Conservation (phyloP, 2,329 filamentous ascomycete species). For the Verticillium zaregamsianum region DNA sequence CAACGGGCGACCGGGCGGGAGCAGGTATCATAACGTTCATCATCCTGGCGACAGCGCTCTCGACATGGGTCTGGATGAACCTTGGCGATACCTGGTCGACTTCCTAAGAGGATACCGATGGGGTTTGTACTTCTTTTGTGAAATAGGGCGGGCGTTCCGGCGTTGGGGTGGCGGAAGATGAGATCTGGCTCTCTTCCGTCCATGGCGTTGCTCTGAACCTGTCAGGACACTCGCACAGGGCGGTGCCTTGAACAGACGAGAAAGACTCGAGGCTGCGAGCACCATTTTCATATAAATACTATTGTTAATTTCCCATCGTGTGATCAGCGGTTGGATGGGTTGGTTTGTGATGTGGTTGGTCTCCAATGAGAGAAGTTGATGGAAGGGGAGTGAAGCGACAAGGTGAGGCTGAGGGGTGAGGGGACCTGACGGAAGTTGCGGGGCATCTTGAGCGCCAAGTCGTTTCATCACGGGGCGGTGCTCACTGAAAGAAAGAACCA, state of each 20-base stretch:
- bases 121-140: background rate
- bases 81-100: constrained; percentile 20
- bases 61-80: constrained; percentile 47
- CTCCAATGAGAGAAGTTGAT: background rate
- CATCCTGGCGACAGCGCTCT: constrained; percentile 33
- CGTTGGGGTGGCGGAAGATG: background rate
- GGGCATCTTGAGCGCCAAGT: background rate
- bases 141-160: background rate
- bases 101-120: background rate
- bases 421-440: background rate
- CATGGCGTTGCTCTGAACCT: background rate
- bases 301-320: background rate
- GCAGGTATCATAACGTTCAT: constrained; percentile 43
- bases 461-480: background rate
- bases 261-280: background rate
- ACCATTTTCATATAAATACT: background rate
- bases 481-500: background rate
- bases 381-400: background rate
- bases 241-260: background rate
- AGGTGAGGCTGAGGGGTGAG: background rate
- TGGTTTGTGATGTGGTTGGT: background rate
- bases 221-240: background rate
- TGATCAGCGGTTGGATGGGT: background rate
- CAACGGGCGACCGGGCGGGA: constrained; percentile 40
- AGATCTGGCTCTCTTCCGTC: background rate